Percentiles rank a stretch among this genome's conserved stretches.
These are phyloP conservation scores for Neurospora intermedia DNA, from an alignment of 495 filamentous ascomycete genomes.

Conservation along the genomic window DNA sequence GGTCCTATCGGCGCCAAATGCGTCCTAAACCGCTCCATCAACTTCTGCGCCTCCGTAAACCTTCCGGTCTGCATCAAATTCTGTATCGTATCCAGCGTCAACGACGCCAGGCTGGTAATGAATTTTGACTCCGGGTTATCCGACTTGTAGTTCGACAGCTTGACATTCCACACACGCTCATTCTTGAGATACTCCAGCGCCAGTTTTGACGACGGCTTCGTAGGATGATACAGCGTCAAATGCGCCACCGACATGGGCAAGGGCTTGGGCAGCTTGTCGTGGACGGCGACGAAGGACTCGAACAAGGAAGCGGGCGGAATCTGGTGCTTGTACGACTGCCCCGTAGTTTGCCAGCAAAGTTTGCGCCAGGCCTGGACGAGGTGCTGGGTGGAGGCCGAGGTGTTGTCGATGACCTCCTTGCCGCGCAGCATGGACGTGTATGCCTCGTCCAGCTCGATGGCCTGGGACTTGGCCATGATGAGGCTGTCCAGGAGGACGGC, in stretches of 20 bases:
- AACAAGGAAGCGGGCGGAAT: constrained; percentile 25
- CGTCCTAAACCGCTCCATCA: constrained; percentile 7
- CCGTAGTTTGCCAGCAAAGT: constrained; percentile 26
- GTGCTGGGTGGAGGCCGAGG: neutral
- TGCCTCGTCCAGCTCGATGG: constrained; percentile 22
- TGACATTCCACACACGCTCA: neutral
- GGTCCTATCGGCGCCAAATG: constrained; percentile 1
- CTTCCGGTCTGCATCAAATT: constrained; percentile 12
- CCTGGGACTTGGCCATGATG: constrained; percentile 12
- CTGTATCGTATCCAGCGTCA: constrained; percentile 19
- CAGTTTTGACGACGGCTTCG: constrained; percentile 20
- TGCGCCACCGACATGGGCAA: constrained; percentile 23
- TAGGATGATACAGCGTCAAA: constrained; percentile 32
- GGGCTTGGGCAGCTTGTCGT: constrained; percentile 2
- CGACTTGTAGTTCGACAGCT: neutral
- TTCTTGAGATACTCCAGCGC: constrained; percentile 23
- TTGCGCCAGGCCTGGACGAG: constrained; percentile 18
- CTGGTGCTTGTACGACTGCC: constrained; percentile 16
- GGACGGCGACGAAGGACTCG: constrained; percentile 29
- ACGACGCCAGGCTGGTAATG: constrained; percentile 1
- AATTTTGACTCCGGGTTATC: neutral
- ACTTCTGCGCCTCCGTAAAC: constrained; percentile 6
- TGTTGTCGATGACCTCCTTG: constrained; percentile 14
- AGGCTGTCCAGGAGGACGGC: constrained; percentile 16
- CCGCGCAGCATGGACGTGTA: constrained; percentile 25